Percentiles rank a stretch among this genome's conserved stretches.
Conservation (phyloP, 1,284 basidiomycete genomes). For the Ustilago esculenta region DNA sequence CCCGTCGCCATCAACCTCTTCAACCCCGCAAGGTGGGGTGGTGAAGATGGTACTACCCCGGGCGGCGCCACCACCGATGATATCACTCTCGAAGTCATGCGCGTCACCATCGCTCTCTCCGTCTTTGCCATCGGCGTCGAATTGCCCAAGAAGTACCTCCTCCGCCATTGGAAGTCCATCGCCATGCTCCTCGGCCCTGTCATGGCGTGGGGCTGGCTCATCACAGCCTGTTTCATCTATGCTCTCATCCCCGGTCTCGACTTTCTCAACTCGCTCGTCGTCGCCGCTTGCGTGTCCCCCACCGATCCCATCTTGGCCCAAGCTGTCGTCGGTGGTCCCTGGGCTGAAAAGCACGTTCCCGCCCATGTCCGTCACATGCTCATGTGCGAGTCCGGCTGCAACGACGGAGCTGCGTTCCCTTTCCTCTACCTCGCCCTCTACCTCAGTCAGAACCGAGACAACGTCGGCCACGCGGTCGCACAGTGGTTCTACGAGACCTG, state of each 20-base stretch:
- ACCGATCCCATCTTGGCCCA: constrained; percentile 81
- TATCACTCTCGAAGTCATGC: constrained; percentile 78
- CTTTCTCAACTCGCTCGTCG: constrained; percentile 52
- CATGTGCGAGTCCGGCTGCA: constrained; percentile 90
- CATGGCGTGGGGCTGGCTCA: constrained; percentile 86
- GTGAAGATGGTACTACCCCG: constrained; percentile 69
- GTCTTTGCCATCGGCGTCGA: constrained; percentile 96
- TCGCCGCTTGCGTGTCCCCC: constrained; percentile 93
- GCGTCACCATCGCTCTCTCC: constrained; percentile 95
- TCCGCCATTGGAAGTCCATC: constrained; percentile 87
- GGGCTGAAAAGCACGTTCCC: constrained; percentile 97
- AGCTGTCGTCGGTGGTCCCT: constrained; percentile 89
- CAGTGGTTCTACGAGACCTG: constrained; percentile 66
- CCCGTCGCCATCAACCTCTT: constrained; percentile 87
- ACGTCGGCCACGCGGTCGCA: constrained; percentile 73
- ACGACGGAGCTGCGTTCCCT: constrained; percentile 81
- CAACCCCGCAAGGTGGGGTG: constrained; percentile 84
- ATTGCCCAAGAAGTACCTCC: constrained; percentile 75
- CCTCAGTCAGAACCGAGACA: constrained; percentile 77
- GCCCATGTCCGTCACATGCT: constrained; percentile 91
- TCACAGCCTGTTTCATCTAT: constrained; percentile 73
- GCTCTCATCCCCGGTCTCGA: constrained; percentile 55
- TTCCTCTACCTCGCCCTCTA: constrained; percentile 94
- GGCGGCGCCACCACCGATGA: constrained; percentile 76
- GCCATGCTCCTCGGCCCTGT: constrained; percentile 86